These are phyloP conservation scores for Lasiodiplodia sp. DNA, from an alignment of 2,329 filamentous ascomycete species.

Conservation along the genomic window DNA sequence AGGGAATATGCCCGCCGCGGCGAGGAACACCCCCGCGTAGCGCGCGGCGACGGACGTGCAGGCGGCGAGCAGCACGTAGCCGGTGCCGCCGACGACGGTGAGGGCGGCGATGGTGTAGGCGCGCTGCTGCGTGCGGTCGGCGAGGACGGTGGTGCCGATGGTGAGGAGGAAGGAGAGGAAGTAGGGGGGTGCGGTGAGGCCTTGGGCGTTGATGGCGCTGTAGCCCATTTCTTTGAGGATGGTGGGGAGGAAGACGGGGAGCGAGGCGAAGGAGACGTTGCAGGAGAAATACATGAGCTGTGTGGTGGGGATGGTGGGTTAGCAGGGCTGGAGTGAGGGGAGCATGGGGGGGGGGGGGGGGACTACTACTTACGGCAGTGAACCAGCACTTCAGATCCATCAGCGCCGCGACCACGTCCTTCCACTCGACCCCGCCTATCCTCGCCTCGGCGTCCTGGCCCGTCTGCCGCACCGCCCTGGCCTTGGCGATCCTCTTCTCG, in stretches of 20 bases:
- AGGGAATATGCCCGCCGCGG: conserved; percentile 69
- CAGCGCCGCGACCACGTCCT: conserved; percentile 40
- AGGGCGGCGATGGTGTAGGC: conserved; percentile 65
- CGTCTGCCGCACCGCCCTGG: conserved; percentile 42
- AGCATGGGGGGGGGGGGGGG: no score
- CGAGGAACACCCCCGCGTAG: conserved; percentile 63
- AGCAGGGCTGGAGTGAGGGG: not conserved
- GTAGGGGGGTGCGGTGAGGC: conserved; percentile 74
- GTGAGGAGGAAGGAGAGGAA: conserved; percentile 71
- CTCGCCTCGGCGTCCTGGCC: conserved; percentile 37
- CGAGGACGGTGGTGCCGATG: conserved; percentile 67
- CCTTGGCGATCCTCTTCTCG: conserved; percentile 46
- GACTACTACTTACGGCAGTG: conserved; percentile 37
- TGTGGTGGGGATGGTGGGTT: not conserved
- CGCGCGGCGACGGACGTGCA: conserved; percentile 56
- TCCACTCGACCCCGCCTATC: conserved; percentile 40
- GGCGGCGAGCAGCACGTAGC: conserved; percentile 71
- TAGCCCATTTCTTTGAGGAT: conserved; percentile 66
- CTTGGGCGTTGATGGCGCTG: conserved; percentile 70
- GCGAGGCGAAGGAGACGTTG: conserved; percentile 61
- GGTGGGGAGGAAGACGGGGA: conserved; percentile 54
- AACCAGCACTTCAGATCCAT: conserved; percentile 46
- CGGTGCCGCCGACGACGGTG: conserved; percentile 64
- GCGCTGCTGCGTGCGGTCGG: conserved; percentile 71
- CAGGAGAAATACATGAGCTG: conserved; percentile 47